Evolutionary conservation across 768 basidiomycete species (phyloP), one percentile per base, ranked within the genome.

Genomic region (Mrakia frigida): DNA sequence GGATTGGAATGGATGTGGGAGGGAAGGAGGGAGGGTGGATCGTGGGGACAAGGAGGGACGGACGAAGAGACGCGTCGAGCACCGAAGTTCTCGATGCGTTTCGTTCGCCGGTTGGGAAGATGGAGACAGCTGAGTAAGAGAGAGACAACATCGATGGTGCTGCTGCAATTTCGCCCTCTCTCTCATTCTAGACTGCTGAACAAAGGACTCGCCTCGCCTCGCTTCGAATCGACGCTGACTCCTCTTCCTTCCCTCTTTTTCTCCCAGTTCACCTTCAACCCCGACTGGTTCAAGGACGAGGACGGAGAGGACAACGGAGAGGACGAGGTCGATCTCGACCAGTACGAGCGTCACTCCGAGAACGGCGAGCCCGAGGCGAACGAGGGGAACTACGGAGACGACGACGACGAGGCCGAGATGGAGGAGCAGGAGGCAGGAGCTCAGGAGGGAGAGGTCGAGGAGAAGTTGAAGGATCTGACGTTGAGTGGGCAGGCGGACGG

Each of bases 211-310:
- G 11, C 6, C 16, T 21, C 46, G 46, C 21, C 43, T 71, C 72
- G 77, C 14, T 50, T 43, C 23, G 52, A 75, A 41, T 71, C 53
- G 69, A 70, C 2, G 7, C 41, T 59, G 11, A 31, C 61, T 10
- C 14, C 28, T 50, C 28, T 65, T 76, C 68, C 60, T 31, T 31
- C 23, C 25, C n/a, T 41, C 31, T 25, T 31, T 13, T 21, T 31
- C 39, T 16, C 79, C 9, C 80, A 93, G 91, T 96, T 97, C 88
- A 90, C 92, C 85, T 96, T 92, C 88, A 94, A 95, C 84, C 91
- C 93, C 25, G 92, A 94, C 80, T 93, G 92, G 91, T 94, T 94
- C 85, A 88, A 90, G 79, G 93, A 93, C 80, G 88, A 90, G 70
- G 88, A 88, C 37, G 88, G 85, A 3, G 86, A 81, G 28, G 81